These are phyloP conservation scores for Pouteria glomerata DNA, from an alignment of 148 eudicot species.

Conservation along the genomic window DNA sequence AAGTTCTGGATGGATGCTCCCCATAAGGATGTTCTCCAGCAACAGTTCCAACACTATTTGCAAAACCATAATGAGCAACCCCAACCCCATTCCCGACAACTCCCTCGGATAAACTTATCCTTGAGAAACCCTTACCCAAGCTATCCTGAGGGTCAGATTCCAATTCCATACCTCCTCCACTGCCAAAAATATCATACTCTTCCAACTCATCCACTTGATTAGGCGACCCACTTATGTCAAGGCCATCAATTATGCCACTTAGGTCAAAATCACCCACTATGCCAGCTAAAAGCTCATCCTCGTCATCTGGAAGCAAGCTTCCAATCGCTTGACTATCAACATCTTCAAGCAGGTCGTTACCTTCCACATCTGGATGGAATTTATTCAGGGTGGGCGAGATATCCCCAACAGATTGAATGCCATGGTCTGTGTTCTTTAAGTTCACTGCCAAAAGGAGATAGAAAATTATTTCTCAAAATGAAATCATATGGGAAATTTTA, in stretches of 20 bases:
- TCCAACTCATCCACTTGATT: conserved; percentile 61
- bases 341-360: conserved; percentile 40
- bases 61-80: conserved; percentile 35
- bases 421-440: conserved; percentile 29
- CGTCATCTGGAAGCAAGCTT: conserved; percentile 76
- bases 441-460: conserved; percentile 39
- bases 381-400: conserved; percentile 33
- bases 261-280: conserved; percentile 61
- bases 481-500: background rate
- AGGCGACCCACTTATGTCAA: conserved; percentile 41
- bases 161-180: conserved; percentile 86
- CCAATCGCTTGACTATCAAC: conserved; percentile 36
- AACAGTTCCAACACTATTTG: conserved; percentile 57
- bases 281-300: conserved; percentile 87
- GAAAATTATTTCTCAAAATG: conserved; percentile 2
- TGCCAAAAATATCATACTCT: conserved; percentile 77
- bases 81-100: conserved; percentile 48
- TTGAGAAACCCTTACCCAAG: conserved; percentile 42
- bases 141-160: conserved; percentile 56
- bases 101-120: conserved; percentile 56
- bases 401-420: conserved; percentile 48
- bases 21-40: conserved; percentile 87
- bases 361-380: conserved; percentile 32
- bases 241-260: conserved; percentile 58
- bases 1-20: conserved; percentile 88